Conservation (phyloP, 2,329 filamentous ascomycete species). For the Lachnellula hyalina region DNA sequence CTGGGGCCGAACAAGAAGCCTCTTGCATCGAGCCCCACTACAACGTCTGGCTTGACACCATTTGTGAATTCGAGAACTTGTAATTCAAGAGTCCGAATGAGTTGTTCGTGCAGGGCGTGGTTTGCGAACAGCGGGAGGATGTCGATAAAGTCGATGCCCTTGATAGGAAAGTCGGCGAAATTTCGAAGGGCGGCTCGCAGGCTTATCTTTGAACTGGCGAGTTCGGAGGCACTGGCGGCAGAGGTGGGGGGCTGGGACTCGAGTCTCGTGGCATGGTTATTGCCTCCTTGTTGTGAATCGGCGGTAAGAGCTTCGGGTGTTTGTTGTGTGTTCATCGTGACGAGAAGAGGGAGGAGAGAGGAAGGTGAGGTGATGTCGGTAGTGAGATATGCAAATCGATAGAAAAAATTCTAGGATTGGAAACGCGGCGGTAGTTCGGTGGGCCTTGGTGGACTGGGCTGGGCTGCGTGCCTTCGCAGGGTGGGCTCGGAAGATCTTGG, state of each 20-base stretch:
- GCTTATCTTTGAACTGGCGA: slow-evolving; percentile 54
- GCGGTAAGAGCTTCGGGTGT: slow-evolving; percentile 12
- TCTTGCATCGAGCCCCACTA: slow-evolving; percentile 88
- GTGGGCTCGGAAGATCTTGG: background rate
- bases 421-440: slow-evolving; percentile 12
- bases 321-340: slow-evolving; percentile 28
- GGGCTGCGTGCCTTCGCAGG: slow-evolving; percentile 2
- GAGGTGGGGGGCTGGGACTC: slow-evolving; percentile 28
- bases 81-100: slow-evolving; percentile 80
- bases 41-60: slow-evolving; percentile 69
- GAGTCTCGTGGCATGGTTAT: slow-evolving; percentile 30
- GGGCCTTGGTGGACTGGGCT: slow-evolving; percentile 9
- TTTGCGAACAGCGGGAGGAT: slow-evolving; percentile 94
- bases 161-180: slow-evolving; percentile 86
- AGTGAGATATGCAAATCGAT: slow-evolving; percentile 21
- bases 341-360: slow-evolving; percentile 23
- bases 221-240: slow-evolving; percentile 31
- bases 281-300: slow-evolving; percentile 1
- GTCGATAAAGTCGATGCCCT: slow-evolving; percentile 94
- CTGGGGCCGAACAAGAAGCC: slow-evolving; percentile 94
- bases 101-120: slow-evolving; percentile 64
- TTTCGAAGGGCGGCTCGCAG: slow-evolving; percentile 71
- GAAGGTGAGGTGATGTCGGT: slow-evolving; percentile 18
- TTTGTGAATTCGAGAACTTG: slow-evolving; percentile 64
- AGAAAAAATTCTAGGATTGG: slow-evolving; percentile 18